Evolutionary conservation across 331 rosid species (phyloP).

Genomic region (Telfairia occidentalis): DNA sequence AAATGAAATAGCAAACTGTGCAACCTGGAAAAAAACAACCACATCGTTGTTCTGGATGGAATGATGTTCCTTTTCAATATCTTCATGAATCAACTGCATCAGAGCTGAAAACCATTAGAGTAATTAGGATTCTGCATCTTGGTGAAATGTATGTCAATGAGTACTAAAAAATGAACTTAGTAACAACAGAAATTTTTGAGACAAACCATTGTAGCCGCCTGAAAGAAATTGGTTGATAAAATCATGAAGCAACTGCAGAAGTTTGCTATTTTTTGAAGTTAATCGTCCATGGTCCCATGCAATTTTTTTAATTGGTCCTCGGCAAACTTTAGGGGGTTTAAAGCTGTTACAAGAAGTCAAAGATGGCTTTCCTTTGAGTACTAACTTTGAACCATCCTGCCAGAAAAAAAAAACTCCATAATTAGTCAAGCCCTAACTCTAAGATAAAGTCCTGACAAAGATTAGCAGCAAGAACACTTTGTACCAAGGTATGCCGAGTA

Average conservation of each 20-base stretch:
- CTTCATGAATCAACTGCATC: constrained; percentile 67
- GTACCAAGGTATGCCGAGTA: constrained; percentile 65
- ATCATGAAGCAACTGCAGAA: constrained; percentile 64
- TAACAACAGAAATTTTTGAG: not conserved
- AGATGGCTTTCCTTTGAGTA: constrained; percentile 68
- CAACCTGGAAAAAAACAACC: constrained; percentile 71
- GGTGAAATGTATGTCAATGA: constrained; percentile 2
- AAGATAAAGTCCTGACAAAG: constrained; percentile 1
- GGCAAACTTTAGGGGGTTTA: constrained; percentile 41
- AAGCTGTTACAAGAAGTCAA: constrained; percentile 34
- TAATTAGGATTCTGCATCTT: constrained; percentile 15
- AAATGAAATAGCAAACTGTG: constrained; percentile 75
- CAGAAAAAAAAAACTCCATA: constrained; percentile 18
- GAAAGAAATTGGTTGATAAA: constrained; percentile 64
- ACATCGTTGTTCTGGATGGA: constrained; percentile 60
- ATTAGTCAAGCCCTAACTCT: constrained; percentile 17
- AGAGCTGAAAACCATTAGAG: constrained; percentile 40
- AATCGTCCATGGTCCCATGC: constrained; percentile 79
- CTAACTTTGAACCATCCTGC: constrained; percentile 88
- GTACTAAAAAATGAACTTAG: not conserved
- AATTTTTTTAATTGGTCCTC: constrained; percentile 59
- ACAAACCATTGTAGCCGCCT: constrained; percentile 73
- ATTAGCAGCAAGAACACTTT: constrained; percentile 13
- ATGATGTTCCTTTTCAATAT: constrained; percentile 74
- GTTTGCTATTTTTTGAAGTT: constrained; percentile 49